These are phyloP conservation scores for Leccinum variicolor DNA, from an alignment of 768 basidiomycete species.

Conservation along the genomic window DNA sequence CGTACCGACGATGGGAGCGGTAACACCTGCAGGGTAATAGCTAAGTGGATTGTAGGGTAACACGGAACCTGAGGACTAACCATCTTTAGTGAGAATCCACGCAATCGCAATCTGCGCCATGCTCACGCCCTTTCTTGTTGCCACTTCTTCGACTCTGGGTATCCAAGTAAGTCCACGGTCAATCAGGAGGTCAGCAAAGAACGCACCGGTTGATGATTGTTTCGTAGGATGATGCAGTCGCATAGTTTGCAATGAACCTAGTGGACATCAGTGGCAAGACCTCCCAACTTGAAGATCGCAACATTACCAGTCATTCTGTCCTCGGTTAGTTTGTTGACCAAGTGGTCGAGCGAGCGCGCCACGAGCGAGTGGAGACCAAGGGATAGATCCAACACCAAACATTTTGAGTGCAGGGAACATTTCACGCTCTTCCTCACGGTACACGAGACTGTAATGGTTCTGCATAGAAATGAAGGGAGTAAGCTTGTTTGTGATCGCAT, in stretches of 20 bases:
- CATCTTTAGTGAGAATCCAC: slow-evolving; percentile 34
- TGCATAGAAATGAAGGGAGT: slow-evolving; percentile 65
- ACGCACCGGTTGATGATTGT: slow-evolving; percentile 27
- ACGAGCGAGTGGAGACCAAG: slow-evolving; percentile 43
- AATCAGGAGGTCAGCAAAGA: not conserved
- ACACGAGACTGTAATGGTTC: slow-evolving; percentile 54
- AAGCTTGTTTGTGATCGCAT: slow-evolving; percentile 40
- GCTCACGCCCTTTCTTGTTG: slow-evolving; percentile 33
- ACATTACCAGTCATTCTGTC: slow-evolving; percentile 22
- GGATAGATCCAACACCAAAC: slow-evolving; percentile 44
- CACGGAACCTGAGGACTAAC: slow-evolving; percentile 10
- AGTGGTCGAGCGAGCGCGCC: slow-evolving; percentile 35
- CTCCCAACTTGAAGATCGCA: not conserved
- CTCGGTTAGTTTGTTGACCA: slow-evolving; percentile 27
- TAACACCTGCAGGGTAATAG: slow-evolving; percentile 24
- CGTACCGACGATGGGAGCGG: slow-evolving; percentile 44
- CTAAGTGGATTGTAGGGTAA: not conserved
- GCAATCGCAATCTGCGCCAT: slow-evolving; percentile 45
- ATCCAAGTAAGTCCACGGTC: not conserved
- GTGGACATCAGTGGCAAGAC: slow-evolving; percentile 2
- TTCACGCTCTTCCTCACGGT: slow-evolving; percentile 60
- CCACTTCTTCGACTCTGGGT: slow-evolving; percentile 38
- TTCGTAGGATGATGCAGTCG: slow-evolving; percentile 23
- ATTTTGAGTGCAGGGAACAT: slow-evolving; percentile 52
- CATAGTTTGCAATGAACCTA: slow-evolving; percentile 27